These are phyloP conservation scores for Hypoxylon sp. DNA, from an alignment of 2,329 filamentous ascomycete genomes.

Conservation along the genomic window DNA sequence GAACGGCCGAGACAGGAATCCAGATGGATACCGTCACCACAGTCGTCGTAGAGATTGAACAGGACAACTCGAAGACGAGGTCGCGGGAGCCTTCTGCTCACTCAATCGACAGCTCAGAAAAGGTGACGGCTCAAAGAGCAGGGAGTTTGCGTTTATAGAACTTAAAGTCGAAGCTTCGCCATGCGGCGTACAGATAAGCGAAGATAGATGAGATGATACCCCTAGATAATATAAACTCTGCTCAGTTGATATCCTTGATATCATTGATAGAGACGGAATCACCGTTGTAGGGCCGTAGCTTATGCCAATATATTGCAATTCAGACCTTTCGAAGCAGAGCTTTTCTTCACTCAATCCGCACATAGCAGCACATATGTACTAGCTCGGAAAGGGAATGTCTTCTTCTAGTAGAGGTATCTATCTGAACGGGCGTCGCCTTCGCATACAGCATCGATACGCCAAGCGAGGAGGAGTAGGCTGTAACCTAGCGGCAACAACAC, in stretches of 20 bases:
- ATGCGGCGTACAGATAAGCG: neutral
- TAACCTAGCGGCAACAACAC: too few relatives aligned
- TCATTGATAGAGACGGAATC: too few relatives aligned
- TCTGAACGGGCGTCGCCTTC: too few relatives aligned
- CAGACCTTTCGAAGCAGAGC: too few relatives aligned
- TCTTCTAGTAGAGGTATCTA: too few relatives aligned
- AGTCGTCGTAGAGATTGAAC: conserved; percentile 47
- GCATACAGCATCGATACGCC: too few relatives aligned
- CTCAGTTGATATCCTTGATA: neutral
- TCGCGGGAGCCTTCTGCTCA: conserved; percentile 37
- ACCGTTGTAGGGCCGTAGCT: too few relatives aligned
- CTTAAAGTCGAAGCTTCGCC: neutral
- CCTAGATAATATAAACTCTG: neutral
- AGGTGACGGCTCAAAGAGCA: conserved; percentile 21
- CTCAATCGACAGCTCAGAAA: conserved; percentile 39
- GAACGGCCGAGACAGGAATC: conserved; percentile 42
- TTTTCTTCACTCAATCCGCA: too few relatives aligned
- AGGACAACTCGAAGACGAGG: conserved; percentile 25
- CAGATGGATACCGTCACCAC: conserved; percentile 51
- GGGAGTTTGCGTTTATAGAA: conserved; percentile 23
- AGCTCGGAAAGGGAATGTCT: too few relatives aligned
- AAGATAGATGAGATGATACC: neutral
- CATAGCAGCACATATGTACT: too few relatives aligned
- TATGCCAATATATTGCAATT: too few relatives aligned
- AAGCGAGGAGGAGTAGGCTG: too few relatives aligned